Conservation (phyloP, 148 eudicot genomes). For the Camellia sinensis region DNA sequence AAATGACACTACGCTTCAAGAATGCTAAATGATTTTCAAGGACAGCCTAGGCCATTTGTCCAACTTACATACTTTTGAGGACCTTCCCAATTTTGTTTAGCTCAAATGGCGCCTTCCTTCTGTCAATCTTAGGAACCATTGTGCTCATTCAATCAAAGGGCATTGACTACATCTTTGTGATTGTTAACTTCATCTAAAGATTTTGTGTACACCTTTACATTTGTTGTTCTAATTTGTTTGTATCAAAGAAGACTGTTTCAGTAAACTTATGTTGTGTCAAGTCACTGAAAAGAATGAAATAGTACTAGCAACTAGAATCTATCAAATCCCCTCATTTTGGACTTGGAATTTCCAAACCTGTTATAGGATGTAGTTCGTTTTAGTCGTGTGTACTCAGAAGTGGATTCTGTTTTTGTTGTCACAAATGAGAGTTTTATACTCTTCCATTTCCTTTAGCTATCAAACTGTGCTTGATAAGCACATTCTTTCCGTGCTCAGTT, state of each 20-base stretch:
- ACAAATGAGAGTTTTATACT: not conserved
- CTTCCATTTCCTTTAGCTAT: not conserved
- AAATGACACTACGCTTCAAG: not conserved
- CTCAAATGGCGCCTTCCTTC: not conserved
- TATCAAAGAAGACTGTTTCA: not conserved
- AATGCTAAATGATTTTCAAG: not conserved
- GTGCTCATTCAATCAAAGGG: conserved; percentile 1
- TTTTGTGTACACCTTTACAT: not conserved
- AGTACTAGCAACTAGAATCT: conserved; percentile 1
- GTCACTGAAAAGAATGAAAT: not conserved
- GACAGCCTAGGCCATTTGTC: not conserved
- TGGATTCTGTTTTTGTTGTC: not conserved
- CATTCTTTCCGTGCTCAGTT: not conserved
- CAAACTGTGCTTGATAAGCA: not conserved
- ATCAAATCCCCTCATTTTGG: not conserved
- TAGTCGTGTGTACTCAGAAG: not conserved
- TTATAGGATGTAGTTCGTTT: not conserved
- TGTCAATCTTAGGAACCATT: not conserved
- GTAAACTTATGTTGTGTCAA: not conserved
- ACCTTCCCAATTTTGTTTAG: not conserved
- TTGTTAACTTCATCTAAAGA: not conserved
- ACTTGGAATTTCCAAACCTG: not conserved
- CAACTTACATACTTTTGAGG: not conserved
- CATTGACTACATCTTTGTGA: not conserved
- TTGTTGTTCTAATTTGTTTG: not conserved